phyloP scores from a whole-genome alignment of 495 filamentous ascomycete species.

The Xylaria intraflava region DNA sequence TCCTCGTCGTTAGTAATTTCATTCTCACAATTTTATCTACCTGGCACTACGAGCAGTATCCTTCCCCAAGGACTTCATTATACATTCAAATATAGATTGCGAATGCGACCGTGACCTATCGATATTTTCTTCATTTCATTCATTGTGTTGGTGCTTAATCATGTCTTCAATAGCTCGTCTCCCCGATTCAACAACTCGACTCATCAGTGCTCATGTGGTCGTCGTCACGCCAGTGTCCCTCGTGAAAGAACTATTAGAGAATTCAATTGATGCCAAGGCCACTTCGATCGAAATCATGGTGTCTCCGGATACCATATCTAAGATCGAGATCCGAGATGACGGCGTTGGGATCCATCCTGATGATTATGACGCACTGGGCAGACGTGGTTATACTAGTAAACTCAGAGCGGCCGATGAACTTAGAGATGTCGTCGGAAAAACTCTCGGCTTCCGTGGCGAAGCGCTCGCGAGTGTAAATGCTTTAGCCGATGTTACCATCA shows the following conservation, averaged over 20 bases:
- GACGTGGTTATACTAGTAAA: slow-evolving; percentile 78
- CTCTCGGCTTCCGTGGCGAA: slow-evolving; percentile 81
- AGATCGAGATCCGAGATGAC: slow-evolving; percentile 88
- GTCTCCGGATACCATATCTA: slow-evolving; percentile 67
- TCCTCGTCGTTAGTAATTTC: background rate
- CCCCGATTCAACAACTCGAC: slow-evolving; percentile 54
- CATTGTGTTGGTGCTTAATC: background rate
- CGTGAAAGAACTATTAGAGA: slow-evolving; percentile 90
- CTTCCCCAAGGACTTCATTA: background rate
- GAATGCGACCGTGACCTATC: too few relatives aligned
- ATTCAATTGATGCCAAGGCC: slow-evolving; percentile 78
- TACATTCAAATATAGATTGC: too few relatives aligned
- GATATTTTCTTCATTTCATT: background rate
- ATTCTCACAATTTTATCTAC: background rate
- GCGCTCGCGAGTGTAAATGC: slow-evolving; percentile 74
- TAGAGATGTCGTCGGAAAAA: slow-evolving; percentile 54
- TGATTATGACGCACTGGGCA: slow-evolving; percentile 64
- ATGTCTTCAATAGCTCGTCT: slow-evolving; percentile 44
- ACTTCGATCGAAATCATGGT: slow-evolving; percentile 67
- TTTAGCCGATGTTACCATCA: slow-evolving; percentile 58
- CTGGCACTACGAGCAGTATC: too few relatives aligned
- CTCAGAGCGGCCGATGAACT: slow-evolving; percentile 68
- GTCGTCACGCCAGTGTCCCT: slow-evolving; percentile 67
- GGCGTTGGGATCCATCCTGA: slow-evolving; percentile 69
- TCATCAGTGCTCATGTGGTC: slow-evolving; percentile 65